Evolutionary conservation across 352 stramenopile species (phyloP).

Genomic region (Phytophthora kernoviae): DNA sequence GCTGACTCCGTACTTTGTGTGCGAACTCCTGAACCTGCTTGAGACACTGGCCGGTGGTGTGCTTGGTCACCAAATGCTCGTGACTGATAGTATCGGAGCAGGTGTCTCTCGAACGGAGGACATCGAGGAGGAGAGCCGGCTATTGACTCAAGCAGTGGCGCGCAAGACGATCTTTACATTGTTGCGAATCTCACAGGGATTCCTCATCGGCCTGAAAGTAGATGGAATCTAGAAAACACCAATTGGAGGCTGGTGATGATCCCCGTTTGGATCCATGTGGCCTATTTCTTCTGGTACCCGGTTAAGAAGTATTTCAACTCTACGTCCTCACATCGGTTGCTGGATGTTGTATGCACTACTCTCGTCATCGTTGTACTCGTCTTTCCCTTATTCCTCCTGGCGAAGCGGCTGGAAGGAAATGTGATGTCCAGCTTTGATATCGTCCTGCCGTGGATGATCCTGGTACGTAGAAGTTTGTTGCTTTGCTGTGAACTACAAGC

Average conservation of each 20-base stretch:
- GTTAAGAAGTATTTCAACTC: constrained; percentile 56
- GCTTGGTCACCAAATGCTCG: constrained; percentile 61
- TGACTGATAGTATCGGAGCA: constrained; percentile 59
- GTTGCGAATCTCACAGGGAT: constrained; percentile 49
- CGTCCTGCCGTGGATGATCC: constrained; percentile 74
- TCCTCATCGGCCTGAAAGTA: constrained; percentile 69
- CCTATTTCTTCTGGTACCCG: constrained; percentile 54
- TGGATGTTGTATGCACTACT: constrained; percentile 52
- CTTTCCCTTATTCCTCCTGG: constrained; percentile 77
- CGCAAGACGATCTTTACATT: constrained; percentile 44
- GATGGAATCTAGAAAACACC: constrained; percentile 48
- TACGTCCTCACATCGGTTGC: constrained; percentile 42
- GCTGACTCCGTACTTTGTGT: constrained; percentile 74
- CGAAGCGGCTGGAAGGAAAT: constrained; percentile 55
- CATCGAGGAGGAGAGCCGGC: constrained; percentile 54
- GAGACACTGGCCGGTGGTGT: constrained; percentile 56
- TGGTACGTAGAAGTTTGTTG: constrained; percentile 46
- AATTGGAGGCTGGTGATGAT: constrained; percentile 80
- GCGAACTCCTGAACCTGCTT: constrained; percentile 66
- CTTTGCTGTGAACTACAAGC: neutral
- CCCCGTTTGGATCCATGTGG: constrained; percentile 70
- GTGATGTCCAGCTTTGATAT: constrained; percentile 78
- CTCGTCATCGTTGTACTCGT: constrained; percentile 50
- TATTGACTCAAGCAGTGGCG: constrained; percentile 42
- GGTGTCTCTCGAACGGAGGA: constrained; percentile 52